Evolutionary conservation across 2,329 filamentous ascomycete genomes (phyloP).

Genomic region (Aureobasidium sp.): DNA sequence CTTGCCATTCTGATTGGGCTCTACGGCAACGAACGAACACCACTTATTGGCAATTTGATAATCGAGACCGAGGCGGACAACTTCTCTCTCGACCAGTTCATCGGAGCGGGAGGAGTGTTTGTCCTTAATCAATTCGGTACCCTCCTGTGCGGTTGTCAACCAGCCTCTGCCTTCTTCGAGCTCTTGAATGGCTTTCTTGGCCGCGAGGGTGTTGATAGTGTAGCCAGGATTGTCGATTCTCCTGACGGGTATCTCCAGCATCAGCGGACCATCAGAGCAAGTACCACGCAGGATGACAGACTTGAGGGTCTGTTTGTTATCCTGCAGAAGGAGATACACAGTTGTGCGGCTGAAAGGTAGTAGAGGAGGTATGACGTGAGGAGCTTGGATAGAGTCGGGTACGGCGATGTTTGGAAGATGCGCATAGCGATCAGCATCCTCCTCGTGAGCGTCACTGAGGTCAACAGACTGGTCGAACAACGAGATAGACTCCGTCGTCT

Average conservation of each 20-base stretch:
- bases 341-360: slow-evolving; percentile 61
- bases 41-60: slow-evolving; percentile 64
- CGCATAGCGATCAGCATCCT: slow-evolving; percentile 35
- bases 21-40: slow-evolving; percentile 65
- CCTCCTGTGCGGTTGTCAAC: slow-evolving; percentile 31
- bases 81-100: slow-evolving; percentile 58
- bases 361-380: slow-evolving; percentile 55
- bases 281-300: slow-evolving; percentile 54
- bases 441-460: slow-evolving; percentile 32
- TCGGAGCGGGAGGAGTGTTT: slow-evolving; percentile 46
- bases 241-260: slow-evolving; percentile 58
- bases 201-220: slow-evolving; percentile 64
- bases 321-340: slow-evolving; percentile 56
- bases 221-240: slow-evolving; percentile 39
- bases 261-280: slow-evolving; percentile 51
- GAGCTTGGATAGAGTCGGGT: slow-evolving; percentile 58
- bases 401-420: slow-evolving; percentile 46
- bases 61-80: slow-evolving; percentile 55
- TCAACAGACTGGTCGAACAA: slow-evolving; percentile 50
- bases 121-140: slow-evolving; percentile 33
- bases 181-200: slow-evolving; percentile 59
- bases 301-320: slow-evolving; percentile 33
- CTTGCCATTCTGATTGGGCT: slow-evolving; percentile 32
- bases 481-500: slow-evolving; percentile 42
- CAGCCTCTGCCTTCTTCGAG: slow-evolving; percentile 65